Conservation (phyloP, 2,329 filamentous ascomycete species). For the Pseudopithomyces chartarum region DNA sequence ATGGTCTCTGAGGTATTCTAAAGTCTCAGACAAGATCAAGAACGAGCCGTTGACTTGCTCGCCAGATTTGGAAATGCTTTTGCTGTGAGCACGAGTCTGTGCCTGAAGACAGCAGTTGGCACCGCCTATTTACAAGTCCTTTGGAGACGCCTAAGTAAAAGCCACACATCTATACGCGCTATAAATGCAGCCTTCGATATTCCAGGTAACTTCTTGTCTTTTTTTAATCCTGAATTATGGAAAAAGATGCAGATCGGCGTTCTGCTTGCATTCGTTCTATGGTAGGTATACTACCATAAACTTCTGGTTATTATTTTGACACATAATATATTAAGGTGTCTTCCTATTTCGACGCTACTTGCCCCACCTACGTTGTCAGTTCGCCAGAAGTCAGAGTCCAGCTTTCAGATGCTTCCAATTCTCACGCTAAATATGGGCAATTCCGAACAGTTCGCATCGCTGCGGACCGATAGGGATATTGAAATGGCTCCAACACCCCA, state of each 20-base stretch:
- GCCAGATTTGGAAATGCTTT: not conserved
- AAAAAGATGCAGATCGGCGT: not conserved
- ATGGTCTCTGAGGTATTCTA: not conserved
- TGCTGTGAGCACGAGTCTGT: not conserved
- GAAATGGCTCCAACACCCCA: too few species aligned
- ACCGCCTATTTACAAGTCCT: constrained; percentile 4
- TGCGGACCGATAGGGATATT: too few species aligned
- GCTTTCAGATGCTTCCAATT: too few species aligned
- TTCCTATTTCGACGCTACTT: not conserved
- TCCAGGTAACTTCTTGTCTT: not conserved
- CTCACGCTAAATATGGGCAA: too few species aligned
- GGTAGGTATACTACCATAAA: too few species aligned
- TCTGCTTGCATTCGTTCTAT: not conserved
- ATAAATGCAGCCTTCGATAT: not conserved
- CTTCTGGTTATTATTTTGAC: too few species aligned
- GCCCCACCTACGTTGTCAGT: not conserved
- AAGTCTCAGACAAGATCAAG: too few species aligned
- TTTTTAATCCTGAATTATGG: not conserved
- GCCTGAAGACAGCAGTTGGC: constrained; percentile 7
- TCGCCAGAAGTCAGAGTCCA: too few species aligned
- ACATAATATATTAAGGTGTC: too few species aligned
- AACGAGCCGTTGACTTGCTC: too few species aligned
- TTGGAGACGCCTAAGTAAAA: constrained; percentile 2
- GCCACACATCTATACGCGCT: not conserved
- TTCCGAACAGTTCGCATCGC: too few species aligned